A percentile compares a stretch with the other conserved stretches of the same genome.
Conservation (phyloP, 2,329 filamentous ascomycete species). For the Curvularia lunata region DNA sequence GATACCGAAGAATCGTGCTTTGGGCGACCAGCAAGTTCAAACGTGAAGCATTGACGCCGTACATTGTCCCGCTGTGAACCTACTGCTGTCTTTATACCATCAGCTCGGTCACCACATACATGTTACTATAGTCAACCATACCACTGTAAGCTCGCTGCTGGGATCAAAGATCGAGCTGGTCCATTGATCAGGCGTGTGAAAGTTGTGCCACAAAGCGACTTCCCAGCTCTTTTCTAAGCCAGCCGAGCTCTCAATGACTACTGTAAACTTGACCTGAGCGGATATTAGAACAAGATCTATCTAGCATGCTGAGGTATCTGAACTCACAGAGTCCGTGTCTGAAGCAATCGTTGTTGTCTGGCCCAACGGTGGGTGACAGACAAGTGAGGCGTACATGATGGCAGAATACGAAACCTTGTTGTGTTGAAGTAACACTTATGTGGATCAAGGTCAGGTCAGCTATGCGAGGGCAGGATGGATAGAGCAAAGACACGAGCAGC, state of each 20-base stretch:
- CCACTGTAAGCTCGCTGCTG: slow-evolving; percentile 35
- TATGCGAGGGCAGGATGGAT: not conserved
- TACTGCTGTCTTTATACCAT: slow-evolving; percentile 32
- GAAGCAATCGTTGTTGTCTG: slow-evolving; percentile 69
- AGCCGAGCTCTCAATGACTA: slow-evolving; percentile 70
- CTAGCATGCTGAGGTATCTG: not conserved
- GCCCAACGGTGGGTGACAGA: slow-evolving; percentile 74
- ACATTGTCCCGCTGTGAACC: slow-evolving; percentile 20
- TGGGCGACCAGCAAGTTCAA: slow-evolving; percentile 53
- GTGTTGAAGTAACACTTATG: not conserved
- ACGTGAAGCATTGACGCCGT: slow-evolving; percentile 61
- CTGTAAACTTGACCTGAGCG: slow-evolving; percentile 64
- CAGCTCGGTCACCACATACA: slow-evolving; percentile 9
- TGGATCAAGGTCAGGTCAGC: slow-evolving; percentile 1
- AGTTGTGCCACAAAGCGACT: slow-evolving; percentile 76
- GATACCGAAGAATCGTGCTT: slow-evolving; percentile 58
- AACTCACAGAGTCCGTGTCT: slow-evolving; percentile 48
- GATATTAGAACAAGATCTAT: slow-evolving; percentile 18
- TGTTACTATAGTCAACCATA: slow-evolving; percentile 16
- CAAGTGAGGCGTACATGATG: slow-evolving; percentile 61
- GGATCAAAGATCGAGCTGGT: slow-evolving; percentile 62
- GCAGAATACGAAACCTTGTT: not conserved
- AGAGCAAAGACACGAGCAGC: slow-evolving; percentile 10
- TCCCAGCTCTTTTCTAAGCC: slow-evolving; percentile 68
- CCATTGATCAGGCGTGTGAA: slow-evolving; percentile 63